Base-by-base conservation (phyloP, 768 basidiomycete genomes). In the Boletus tomentosulus region DNA sequence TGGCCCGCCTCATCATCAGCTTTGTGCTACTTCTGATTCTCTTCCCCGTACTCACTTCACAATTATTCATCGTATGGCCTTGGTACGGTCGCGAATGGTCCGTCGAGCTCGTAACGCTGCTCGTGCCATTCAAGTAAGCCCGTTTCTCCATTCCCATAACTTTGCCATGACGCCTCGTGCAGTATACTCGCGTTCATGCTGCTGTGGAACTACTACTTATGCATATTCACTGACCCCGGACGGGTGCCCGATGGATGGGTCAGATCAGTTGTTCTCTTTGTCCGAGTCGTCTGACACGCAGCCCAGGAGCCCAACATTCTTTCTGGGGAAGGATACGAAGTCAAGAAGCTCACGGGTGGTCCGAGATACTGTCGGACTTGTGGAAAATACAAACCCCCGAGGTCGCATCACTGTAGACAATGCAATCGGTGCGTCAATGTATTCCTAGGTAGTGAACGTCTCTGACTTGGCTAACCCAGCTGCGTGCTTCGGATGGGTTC, bases 291-390 rank as follows among this genome's bases (percentile, higher is more conserved):
- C 54, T 51, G 54, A 70, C 49, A 28, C 24, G 12, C 47, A 12
- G 10, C 33, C 34, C 31, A 71, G 93, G 77, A 78, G 73, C 96
- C 96, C 19, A 84, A 94, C 66, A 76, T 81, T 6, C 72, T 80
- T 51, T 69, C 73, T 27, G 67, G 74, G 24, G 87, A 90, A 41
- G 89, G 86, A 16, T 86, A 86, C 50, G 95, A 98, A 73, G 90
- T 97, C 38, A 98, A 97, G 78, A 89, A 85, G 61, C 72, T 89
- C 28, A 94, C 89, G 0, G 89, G 92, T 3, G 73, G 76, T 0
- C 92, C 93, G 16, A 77, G 97, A 24, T 92, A 82, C 65, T 99
- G 97, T 71, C 80, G 92, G 51, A 86, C 82, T 56, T 99, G 97
- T 70, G 77, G 86, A 57, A 78, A 76, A 54, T 92, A 86, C 69